A percentile compares a stretch with the other conserved stretches of the same genome.
Conservation (phyloP, 805 yeast species). For the Yarrowia hollandica region DNA sequence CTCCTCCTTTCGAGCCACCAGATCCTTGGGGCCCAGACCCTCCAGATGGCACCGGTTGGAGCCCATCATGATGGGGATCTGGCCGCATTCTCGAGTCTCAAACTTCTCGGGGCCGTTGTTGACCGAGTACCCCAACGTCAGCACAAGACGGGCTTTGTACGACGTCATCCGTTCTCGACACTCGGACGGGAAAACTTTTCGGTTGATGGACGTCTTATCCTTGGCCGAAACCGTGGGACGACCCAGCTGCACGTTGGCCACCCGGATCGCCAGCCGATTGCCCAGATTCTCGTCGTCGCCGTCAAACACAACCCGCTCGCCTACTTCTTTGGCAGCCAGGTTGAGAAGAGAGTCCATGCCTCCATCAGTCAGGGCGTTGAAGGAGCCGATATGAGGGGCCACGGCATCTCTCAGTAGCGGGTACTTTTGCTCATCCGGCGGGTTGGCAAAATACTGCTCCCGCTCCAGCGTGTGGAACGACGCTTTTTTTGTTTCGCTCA, state of each 20-base stretch:
- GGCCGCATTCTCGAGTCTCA: constrained; percentile 89
- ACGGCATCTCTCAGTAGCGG: constrained; percentile 88
- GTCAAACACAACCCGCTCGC: constrained; percentile 81
- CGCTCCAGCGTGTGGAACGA: constrained; percentile 82
- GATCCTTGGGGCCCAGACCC: constrained; percentile 75
- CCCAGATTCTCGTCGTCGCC: constrained; percentile 69
- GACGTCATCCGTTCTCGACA: constrained; percentile 86
- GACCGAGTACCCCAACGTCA: constrained; percentile 81
- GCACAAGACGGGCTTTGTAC: constrained; percentile 73
- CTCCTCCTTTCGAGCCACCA: constrained; percentile 81
- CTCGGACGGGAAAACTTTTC: constrained; percentile 80
- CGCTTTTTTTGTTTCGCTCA: constrained; percentile 41
- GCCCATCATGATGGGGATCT: constrained; percentile 85
- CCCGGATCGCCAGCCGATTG: constrained; percentile 77
- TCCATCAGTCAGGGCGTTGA: constrained; percentile 91
- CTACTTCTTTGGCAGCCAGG: constrained; percentile 84
- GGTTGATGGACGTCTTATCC: constrained; percentile 73
- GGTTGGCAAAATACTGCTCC: constrained; percentile 79
- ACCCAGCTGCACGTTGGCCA: constrained; percentile 85
- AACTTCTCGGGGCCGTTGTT: constrained; percentile 79
- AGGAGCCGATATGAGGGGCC: constrained; percentile 92
- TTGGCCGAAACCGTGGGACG: constrained; percentile 75
- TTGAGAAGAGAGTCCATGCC: constrained; percentile 78
- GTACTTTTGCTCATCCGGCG: constrained; percentile 82
- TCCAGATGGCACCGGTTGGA: constrained; percentile 91